A percentile compares a stretch with the other conserved stretches of the same genome.
Conservation (phyloP, 2,329 filamentous ascomycete genomes). For the Aspergillus sp. region DNA sequence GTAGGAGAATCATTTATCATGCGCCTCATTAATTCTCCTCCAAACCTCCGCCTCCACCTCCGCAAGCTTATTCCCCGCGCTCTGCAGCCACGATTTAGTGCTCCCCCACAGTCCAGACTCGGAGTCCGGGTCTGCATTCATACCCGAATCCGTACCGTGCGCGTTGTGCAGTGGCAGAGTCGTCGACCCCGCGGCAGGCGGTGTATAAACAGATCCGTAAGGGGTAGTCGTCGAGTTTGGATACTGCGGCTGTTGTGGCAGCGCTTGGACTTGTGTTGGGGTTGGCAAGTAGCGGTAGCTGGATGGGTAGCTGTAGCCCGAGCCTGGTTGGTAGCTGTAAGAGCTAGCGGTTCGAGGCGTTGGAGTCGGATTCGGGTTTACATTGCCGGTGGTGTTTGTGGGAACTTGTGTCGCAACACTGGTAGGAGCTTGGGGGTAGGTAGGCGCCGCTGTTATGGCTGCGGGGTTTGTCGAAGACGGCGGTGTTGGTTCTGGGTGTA, state of each 20-base stretch:
- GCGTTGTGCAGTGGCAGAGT: conserved; percentile 18
- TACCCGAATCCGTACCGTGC: conserved; percentile 12
- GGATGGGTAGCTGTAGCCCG: not conserved
- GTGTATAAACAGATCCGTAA: conserved; percentile 29
- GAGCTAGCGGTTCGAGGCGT: not conserved
- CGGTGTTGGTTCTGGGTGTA: conserved; percentile 33
- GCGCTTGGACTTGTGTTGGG: conserved; percentile 17
- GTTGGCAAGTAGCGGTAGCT: conserved; percentile 8
- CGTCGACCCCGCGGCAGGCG: conserved; percentile 10
- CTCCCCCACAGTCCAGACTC: conserved; percentile 31
- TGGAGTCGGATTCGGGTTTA: not conserved
- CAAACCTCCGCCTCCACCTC: conserved; percentile 50
- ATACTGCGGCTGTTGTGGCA: too few species aligned
- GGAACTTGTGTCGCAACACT: not conserved
- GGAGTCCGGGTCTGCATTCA: conserved; percentile 31
- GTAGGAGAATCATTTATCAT: conserved; percentile 24
- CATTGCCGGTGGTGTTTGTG: not conserved
- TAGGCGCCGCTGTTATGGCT: not conserved
- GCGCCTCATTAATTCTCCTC: conserved; percentile 46
- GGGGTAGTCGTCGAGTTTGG: conserved; percentile 15
- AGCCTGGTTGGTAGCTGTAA: not conserved
- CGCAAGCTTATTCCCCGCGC: conserved; percentile 41
- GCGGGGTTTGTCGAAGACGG: not conserved
- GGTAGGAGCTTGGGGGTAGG: conserved; percentile 24
- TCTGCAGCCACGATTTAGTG: conserved; percentile 44